phyloP scores from a whole-genome alignment of 1,139 yeast genomes.

The Schwanniomyces etchellsii region DNA sequence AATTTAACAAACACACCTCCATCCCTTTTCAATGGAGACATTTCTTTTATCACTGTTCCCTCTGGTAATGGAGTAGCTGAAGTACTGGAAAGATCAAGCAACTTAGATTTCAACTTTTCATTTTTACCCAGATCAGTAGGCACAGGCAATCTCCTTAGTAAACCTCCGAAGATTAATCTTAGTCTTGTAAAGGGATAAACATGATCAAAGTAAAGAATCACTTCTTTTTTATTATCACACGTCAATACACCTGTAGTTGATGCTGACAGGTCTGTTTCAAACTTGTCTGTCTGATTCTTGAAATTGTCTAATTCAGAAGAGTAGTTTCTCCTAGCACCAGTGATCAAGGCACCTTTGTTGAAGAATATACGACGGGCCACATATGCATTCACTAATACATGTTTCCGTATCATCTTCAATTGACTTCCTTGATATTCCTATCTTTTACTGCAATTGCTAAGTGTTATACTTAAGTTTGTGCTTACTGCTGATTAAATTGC shows the following conservation, averaged over 20 bases:
- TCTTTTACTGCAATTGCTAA: too few species aligned
- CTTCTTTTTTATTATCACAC: constrained; percentile 22
- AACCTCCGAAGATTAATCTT: constrained; percentile 3
- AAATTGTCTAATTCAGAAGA: constrained; percentile 27
- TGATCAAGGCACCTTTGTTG: too few species aligned
- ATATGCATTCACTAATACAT: too few species aligned
- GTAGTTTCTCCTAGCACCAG: constrained; percentile 8
- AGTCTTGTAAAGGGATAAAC: constrained; percentile 17
- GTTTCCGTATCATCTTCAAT: too few species aligned
- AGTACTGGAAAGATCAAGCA: constrained; percentile 16
- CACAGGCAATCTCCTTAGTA: neutral
- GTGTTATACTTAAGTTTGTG: too few species aligned
- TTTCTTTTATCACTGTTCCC: constrained; percentile 24
- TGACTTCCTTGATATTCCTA: too few species aligned
- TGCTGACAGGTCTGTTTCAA: constrained; percentile 31
- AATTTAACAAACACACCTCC: constrained; percentile 92
- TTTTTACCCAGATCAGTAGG: constrained; percentile 1
- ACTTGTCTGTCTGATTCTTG: constrained; percentile 26
- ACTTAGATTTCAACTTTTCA: constrained; percentile 16
- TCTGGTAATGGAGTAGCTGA: constrained; percentile 25
- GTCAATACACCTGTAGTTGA: constrained; percentile 42
- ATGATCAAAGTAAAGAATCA: constrained; percentile 34
- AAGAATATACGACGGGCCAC: too few species aligned
- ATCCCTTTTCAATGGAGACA: constrained; percentile 72
- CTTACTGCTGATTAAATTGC: too few species aligned